Evolutionary conservation across 2,329 filamentous ascomycete genomes (phyloP), one percentile per base, ranked within the genome.

Genomic region (Apiospora phragmitis): DNA sequence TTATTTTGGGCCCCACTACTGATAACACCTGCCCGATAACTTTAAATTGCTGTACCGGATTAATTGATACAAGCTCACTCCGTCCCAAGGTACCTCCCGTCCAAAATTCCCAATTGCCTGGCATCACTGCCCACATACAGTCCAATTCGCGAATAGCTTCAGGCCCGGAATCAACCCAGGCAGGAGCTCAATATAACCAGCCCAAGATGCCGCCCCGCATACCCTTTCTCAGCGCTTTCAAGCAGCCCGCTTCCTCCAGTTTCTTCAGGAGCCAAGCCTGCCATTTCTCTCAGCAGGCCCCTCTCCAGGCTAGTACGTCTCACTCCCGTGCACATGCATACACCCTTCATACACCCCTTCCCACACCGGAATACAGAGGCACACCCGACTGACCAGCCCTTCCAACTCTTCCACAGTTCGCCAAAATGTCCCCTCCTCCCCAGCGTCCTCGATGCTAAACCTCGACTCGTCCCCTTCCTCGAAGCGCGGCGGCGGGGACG

Each of bases 181-280:
- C 55, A 62, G 55, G 55, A 62, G 55, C 9, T 35, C 32, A 62
- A 62, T 38, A 8, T 11, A 62, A 12, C 32, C 55, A 32, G 55
- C 32, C 38, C 74, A 79, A 74, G 69, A 86, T 86, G 84, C 80
- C 83, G 70, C 82, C 82, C 24, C 78, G 82, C 75, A 77, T 85
- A 76, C 77, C 81, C 12, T 69, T 76, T 0, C 45, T 77, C 11
- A 66, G 72, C 47, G 75, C 76, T 42, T 35, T 80, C 5, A 73
- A 77, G 73, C 76, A 73, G 35, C 74, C 76, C 21, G 68, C 73
- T 1, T 71, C 72, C 55, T 38, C 55, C 3, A 38, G 8, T 24
- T 55, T 74, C 62, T 24, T 76, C 55, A 72, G 70, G 70, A 68
- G 71, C n/a, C 74, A 76, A 55, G 69, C 45, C n/a, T 76, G 76